Percentiles rank a stretch among this genome's conserved stretches.
phyloP scores from a whole-genome alignment of 2,329 filamentous ascomycete genomes.

The Allantophomopsis lycopodina region DNA sequence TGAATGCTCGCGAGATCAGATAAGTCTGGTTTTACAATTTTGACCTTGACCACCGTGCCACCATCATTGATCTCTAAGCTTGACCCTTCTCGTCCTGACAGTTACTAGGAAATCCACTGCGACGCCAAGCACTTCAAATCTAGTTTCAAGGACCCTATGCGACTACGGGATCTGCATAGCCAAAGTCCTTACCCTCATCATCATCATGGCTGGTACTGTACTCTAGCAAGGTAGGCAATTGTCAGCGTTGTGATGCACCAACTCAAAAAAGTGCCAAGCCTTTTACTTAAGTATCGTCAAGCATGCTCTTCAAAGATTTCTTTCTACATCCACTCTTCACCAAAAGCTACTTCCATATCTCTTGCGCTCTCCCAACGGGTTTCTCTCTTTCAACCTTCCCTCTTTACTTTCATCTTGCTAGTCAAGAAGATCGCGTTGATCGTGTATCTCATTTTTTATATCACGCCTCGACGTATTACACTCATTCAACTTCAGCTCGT shows the following conservation, averaged over 20 bases:
- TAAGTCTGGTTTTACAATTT: no score
- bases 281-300: neutral
- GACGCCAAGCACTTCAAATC: neutral
- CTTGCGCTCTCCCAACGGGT: neutral
- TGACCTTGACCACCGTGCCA: no score
- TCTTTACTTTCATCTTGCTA: constrained; percentile 2
- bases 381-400: constrained; percentile 1
- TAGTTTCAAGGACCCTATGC: neutral
- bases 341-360: neutral
- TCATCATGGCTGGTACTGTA: neutral
- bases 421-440: constrained; percentile 5
- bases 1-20: no score
- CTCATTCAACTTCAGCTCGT: constrained; percentile 1
- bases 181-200: neutral
- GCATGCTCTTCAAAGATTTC: neutral
- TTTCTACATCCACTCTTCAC: no score
- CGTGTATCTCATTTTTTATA: constrained; percentile 5
- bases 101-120: neutral
- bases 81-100: no score
- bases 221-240: neutral
- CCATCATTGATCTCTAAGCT: no score
- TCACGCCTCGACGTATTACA: constrained; percentile 3
- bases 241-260: neutral
- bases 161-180: neutral
- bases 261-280: neutral